These are phyloP conservation scores for Stachybotrys echinatus DNA, from an alignment of 2,329 filamentous ascomycete species.

Conservation along the genomic window DNA sequence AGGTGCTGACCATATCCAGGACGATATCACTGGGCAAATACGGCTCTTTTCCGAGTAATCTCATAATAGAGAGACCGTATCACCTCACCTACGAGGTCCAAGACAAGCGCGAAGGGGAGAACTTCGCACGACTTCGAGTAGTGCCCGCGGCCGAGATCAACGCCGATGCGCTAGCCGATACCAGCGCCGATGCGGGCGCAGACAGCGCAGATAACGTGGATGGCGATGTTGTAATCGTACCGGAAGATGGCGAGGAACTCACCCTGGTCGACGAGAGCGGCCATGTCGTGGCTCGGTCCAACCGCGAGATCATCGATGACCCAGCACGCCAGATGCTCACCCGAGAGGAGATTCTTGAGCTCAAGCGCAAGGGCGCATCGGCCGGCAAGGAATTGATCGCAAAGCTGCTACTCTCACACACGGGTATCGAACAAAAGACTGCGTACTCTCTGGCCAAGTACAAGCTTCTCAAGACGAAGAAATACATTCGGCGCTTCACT, in stretches of 20 bases:
- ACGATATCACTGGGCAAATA: constrained; percentile 89
- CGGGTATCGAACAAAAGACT: constrained; percentile 89
- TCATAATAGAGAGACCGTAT: constrained; percentile 86
- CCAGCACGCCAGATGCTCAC: constrained; percentile 70
- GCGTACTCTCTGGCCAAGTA: constrained; percentile 93
- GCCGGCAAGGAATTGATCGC: constrained; percentile 86
- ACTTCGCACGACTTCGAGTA: constrained; percentile 66
- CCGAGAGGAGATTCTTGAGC: constrained; percentile 69
- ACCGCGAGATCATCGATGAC: constrained; percentile 55
- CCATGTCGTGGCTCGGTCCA: constrained; percentile 46
- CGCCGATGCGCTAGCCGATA: constrained; percentile 62
- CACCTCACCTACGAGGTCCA: constrained; percentile 87
- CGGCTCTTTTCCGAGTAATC: constrained; percentile 82
- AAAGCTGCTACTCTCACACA: constrained; percentile 87
- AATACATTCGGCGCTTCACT: constrained; percentile 85
- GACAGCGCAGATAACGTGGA: constrained; percentile 24
- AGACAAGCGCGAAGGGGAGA: constrained; percentile 61
- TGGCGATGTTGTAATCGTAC: constrained; percentile 34
- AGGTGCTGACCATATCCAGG: constrained; percentile 41
- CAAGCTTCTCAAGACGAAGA: constrained; percentile 87
- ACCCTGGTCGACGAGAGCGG: constrained; percentile 38
- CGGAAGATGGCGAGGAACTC: constrained; percentile 34
- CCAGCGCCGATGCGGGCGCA: constrained; percentile 28
- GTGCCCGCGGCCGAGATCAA: constrained; percentile 80
- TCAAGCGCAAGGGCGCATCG: constrained; percentile 66